Conservation (phyloP, 139 green algal genomes). For the Closterium sp. region DNA sequence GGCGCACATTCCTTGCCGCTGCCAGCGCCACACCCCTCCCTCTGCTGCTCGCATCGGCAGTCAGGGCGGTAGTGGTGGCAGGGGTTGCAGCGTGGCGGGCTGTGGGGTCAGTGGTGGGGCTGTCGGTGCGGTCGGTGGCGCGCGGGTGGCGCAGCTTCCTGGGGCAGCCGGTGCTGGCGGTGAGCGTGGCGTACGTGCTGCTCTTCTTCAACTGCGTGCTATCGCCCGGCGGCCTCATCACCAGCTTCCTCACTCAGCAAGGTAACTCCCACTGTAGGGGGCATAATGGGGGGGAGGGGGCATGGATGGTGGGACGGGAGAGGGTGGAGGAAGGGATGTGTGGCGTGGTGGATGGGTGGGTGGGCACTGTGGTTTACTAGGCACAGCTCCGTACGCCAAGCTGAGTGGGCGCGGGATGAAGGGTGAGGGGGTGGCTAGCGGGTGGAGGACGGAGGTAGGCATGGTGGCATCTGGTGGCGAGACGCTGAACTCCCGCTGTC, state of each 20-base stretch:
- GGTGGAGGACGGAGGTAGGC: too few species aligned
- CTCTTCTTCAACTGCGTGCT: slow-evolving; percentile 56
- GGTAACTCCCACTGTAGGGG: too few species aligned
- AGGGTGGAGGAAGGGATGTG: not conserved
- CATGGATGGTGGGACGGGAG: not conserved
- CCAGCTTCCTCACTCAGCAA: slow-evolving; percentile 42
- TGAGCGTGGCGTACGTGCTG: slow-evolving; percentile 51
- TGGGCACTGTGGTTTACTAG: not conserved
- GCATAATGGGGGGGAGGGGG: too few species aligned
- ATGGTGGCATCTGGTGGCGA: not conserved
- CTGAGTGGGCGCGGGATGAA: too few species aligned
- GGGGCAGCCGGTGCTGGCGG: slow-evolving; percentile 42
- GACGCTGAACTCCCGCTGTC: not conserved
- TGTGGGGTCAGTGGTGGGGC: not conserved
- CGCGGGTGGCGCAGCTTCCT: slow-evolving; percentile 42
- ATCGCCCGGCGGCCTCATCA: slow-evolving; percentile 49
- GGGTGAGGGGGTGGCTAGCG: too few species aligned
- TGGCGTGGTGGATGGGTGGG: not conserved
- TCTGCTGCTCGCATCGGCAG: not conserved
- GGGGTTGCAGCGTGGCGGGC: not conserved
- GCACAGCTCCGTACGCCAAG: not conserved
- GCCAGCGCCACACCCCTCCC: too few species aligned
- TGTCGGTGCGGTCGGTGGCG: not conserved
- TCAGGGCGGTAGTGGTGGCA: not conserved
- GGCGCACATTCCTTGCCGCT: not conserved